Percentiles rank a stretch among this genome's conserved stretches.
Evolutionary conservation across 2,329 filamentous ascomycete species (phyloP).

Genomic region (Botrytis paeoniae): DNA sequence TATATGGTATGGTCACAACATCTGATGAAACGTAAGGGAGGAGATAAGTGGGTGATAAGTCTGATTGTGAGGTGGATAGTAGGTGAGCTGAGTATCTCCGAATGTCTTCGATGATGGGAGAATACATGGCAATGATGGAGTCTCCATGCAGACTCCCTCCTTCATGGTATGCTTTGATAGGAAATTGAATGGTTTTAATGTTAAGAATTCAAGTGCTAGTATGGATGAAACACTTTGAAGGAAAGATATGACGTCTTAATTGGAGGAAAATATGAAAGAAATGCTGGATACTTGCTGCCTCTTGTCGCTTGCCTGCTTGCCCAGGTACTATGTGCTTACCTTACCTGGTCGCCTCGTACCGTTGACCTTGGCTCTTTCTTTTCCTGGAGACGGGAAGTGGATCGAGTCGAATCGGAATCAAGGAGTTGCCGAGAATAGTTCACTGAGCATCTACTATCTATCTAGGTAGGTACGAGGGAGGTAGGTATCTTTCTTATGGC

Average conservation of each 20-base stretch:
- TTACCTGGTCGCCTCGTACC: neutral
- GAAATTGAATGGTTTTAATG: neutral
- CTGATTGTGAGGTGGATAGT: neutral
- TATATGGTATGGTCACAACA: neutral
- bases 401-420: neutral
- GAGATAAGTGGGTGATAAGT: neutral
- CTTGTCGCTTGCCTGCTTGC: slow-evolving; percentile 7
- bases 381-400: slow-evolving; percentile 6
- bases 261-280: neutral
- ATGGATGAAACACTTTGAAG: neutral
- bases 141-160: slow-evolving; percentile 1
- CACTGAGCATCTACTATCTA: neutral
- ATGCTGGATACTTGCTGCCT: slow-evolving; percentile 8
- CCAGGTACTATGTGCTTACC: neutral
- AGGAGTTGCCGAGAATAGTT: neutral
- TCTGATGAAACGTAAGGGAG: slow-evolving; percentile 5
- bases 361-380: slow-evolving; percentile 6
- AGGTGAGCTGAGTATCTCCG: neutral
- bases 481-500: neutral
- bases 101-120: neutral
- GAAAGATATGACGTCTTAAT: neutral
- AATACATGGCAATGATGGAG: slow-evolving; percentile 7
- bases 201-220: neutral
- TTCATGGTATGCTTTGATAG: neutral
- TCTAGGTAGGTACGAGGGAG: neutral